Evolutionary conservation across 2,329 filamentous ascomycete species (phyloP).

Genomic region (Hawksworthiomyces lignivorus): DNA sequence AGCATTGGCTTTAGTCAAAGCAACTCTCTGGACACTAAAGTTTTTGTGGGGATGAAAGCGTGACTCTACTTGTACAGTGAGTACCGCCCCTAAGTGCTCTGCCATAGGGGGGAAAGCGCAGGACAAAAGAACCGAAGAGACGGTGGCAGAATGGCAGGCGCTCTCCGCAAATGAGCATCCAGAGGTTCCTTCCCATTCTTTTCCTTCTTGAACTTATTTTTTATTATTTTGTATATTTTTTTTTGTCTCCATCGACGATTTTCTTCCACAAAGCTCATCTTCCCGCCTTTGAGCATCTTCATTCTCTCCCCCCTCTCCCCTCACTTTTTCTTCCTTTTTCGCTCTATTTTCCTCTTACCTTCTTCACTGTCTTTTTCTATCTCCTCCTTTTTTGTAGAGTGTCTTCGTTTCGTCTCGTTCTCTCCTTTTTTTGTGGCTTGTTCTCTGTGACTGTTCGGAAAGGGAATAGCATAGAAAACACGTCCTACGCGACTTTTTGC

Average conservation of each 20-base stretch:
- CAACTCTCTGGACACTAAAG: neutral
- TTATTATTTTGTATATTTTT: constrained; percentile 4
- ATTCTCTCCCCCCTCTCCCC: neutral
- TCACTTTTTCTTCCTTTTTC: neutral
- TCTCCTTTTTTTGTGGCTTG: too few relatives aligned
- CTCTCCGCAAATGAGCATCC: constrained; percentile 2
- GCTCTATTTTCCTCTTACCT: neutral
- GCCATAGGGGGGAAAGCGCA: too few relatives aligned
- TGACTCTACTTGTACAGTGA: too few relatives aligned
- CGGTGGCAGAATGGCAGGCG: constrained; percentile 1
- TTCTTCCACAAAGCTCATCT: constrained; percentile 2
- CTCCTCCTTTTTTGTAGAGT: too few relatives aligned
- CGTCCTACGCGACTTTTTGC: too few relatives aligned
- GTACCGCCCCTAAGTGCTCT: too few relatives aligned
- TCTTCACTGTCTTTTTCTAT: neutral
- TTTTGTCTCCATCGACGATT: constrained; percentile 3
- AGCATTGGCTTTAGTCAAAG: neutral
- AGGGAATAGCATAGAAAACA: too few relatives aligned
- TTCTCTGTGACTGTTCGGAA: too few relatives aligned
- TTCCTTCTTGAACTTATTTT: constrained; percentile 2
- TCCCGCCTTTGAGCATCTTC: constrained; percentile 1
- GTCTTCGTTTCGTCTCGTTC: too few relatives aligned
- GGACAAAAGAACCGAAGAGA: neutral
- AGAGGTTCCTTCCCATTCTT: constrained; percentile 1
- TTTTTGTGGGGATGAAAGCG: neutral